phyloP scores from a whole-genome alignment of 306 rosid genomes.

The Luffa aegyptiaca region DNA sequence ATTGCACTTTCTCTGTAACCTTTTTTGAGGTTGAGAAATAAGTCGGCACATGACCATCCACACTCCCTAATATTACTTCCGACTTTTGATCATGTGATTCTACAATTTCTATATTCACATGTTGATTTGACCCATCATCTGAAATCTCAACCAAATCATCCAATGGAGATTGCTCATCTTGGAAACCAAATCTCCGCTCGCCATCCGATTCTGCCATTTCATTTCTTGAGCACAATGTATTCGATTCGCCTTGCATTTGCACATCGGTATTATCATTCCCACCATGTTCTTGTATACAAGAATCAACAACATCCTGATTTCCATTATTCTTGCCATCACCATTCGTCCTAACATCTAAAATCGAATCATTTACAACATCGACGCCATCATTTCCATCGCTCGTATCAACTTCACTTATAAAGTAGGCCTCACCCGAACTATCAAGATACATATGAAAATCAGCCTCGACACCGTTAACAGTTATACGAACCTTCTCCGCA shows the following conservation, averaged over 20 bases:
- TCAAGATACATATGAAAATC: conserved; percentile 89
- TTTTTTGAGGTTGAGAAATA: neutral
- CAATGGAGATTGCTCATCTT: neutral
- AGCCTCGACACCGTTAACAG: conserved; percentile 76
- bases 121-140: neutral
- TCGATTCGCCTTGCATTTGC: neutral
- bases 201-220: neutral
- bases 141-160: neutral
- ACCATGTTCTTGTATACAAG: neutral
- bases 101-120: neutral
- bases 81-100: neutral
- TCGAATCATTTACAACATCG: neutral
- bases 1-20: neutral
- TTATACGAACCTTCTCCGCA: conserved; percentile 57
- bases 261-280: neutral
- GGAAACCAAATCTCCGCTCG: neutral
- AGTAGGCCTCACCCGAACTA: conserved; percentile 94
- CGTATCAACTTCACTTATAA: conserved; percentile 49
- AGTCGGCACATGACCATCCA: neutral
- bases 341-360: neutral
- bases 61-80: neutral
- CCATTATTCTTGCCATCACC: neutral
- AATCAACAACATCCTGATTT: neutral
- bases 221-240: neutral
- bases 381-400: neutral